Evolutionary conservation across 208 protist genomes (phyloP), one percentile per base, ranked within the genome.

Genomic region (Porcisia hertigi): DNA sequence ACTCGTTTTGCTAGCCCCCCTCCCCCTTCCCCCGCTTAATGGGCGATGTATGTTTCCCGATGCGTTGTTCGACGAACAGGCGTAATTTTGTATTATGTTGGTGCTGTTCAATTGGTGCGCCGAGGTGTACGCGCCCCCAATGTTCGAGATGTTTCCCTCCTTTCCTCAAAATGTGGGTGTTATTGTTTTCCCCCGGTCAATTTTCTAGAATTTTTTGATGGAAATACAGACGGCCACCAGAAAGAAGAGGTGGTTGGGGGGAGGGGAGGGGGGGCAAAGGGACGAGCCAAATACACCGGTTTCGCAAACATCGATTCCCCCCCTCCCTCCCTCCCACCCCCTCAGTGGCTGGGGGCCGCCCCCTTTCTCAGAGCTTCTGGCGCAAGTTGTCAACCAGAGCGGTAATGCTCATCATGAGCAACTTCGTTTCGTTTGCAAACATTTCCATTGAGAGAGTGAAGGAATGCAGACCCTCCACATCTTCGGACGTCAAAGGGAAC

Each of bases 361-460:
- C 36, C 62, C 14, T 25, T 66, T 39, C 30, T 70, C 65, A 86
- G 53, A 83, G 53, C 69, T 87, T 93, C 7, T 82, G 85, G 49
- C 92, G 87, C 1, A 86, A n/a, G 59, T 87, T 80, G 64, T 93
- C 90, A 16, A 93, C 49, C 85, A 97, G 94, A 67, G 81, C 83
- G 53, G 86, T 82, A 7, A 97, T 45, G 57, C 75, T 87, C 83
- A 95, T 84, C 77, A 93, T 90, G 9, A 97, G 72, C 36, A 86
- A 43, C 77, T 94, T 94, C 30, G 89, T 77, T 70, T 97, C 92
- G 69, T 97, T 87, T 8, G 92, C 86, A 60, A 97, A 95, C 90
- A 97, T 95, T 52, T 88, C 80, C 14, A 94, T 30, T 59, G 87
- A 94, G 14, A 97, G 73, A 11, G 88, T 86, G 57, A 97, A 87